phyloP scores from a whole-genome alignment of 1,284 basidiomycete genomes.

The Trichosporon sp. region DNA sequence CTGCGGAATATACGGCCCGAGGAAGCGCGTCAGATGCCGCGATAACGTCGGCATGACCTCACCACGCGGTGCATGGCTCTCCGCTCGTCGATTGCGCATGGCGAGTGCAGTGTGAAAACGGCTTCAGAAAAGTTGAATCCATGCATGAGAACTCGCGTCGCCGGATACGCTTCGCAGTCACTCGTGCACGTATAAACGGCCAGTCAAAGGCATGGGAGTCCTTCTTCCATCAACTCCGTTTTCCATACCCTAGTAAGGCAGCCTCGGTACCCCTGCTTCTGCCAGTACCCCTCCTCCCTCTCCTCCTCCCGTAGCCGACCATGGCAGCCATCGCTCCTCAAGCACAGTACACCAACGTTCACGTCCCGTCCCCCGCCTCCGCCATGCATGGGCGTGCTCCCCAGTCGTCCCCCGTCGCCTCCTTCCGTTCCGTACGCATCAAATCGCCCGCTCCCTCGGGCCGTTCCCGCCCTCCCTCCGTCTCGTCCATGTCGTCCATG shows the following conservation, averaged over 20 bases:
- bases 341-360: background rate
- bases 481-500: background rate
- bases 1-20: background rate
- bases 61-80: background rate
- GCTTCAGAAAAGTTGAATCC: conserved; percentile 2
- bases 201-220: background rate
- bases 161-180: background rate
- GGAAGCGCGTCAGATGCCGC: background rate
- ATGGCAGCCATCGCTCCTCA: background rate
- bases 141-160: background rate
- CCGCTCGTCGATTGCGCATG: background rate
- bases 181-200: background rate
- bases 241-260: background rate
- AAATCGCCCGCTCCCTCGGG: background rate
- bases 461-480: background rate
- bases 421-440: background rate
- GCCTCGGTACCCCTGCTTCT: background rate
- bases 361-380: background rate
- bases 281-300: background rate
- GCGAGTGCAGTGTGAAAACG: background rate
- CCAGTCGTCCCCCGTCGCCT: background rate
- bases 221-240: background rate
- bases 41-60: conserved; percentile 2
- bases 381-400: background rate
- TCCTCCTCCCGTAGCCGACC: too few relatives aligned